These are phyloP conservation scores for Penicillium arizonense DNA, from an alignment of 495 filamentous ascomycete species.

Conservation along the genomic window DNA sequence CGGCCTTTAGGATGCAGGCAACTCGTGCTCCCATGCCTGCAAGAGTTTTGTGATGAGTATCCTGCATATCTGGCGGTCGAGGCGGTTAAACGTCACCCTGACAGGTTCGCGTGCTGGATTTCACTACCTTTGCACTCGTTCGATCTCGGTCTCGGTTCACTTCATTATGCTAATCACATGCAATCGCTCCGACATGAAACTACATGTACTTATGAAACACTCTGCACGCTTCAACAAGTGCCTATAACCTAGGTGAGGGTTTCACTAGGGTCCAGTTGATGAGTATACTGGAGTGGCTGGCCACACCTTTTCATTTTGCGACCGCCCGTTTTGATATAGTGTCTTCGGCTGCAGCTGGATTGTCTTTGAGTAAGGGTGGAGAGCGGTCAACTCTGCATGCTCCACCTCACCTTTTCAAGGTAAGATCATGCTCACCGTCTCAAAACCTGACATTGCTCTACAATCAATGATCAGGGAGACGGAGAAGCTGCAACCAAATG, in stretches of 20 bases:
- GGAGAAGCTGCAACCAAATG: not conserved
- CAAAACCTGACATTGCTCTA: not conserved
- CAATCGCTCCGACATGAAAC: not conserved
- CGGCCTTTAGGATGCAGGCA: not conserved
- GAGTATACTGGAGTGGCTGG: not conserved
- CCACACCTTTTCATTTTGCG: not conserved
- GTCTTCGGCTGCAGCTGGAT: conserved; percentile 9
- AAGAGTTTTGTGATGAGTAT: not conserved
- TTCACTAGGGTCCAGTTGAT: not conserved
- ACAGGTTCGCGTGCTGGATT: no score
- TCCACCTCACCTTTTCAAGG: not conserved
- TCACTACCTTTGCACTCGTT: not conserved
- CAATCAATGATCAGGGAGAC: not conserved
- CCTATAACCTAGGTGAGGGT: not conserved
- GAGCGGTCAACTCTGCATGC: not conserved
- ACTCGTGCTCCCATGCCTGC: not conserved
- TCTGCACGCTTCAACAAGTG: not conserved
- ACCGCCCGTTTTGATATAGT: not conserved
- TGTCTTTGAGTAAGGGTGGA: conserved; percentile 4
- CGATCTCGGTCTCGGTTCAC: not conserved
- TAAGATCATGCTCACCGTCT: not conserved
- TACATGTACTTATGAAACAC: not conserved
- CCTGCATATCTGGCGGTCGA: no score
- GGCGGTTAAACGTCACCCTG: no score
- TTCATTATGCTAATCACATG: not conserved